Evolutionary conservation across 345 rosid genomes (phyloP).

Genomic region (Laguncularia racemosa): DNA sequence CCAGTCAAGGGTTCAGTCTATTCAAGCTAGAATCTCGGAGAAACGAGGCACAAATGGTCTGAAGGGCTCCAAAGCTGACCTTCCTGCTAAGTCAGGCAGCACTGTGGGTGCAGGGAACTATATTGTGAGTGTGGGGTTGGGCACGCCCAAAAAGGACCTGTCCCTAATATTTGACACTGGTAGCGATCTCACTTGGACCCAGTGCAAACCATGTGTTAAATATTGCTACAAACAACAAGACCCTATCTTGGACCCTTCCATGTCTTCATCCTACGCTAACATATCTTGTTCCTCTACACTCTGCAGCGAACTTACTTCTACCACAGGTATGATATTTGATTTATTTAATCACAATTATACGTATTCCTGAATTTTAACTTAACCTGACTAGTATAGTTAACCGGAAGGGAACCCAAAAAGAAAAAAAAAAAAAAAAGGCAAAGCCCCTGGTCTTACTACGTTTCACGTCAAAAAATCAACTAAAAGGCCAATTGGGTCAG

Average conservation of each 20-base stretch:
- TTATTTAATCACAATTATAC: background rate
- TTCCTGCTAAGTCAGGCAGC: slow-evolving; percentile 60
- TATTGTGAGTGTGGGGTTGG: slow-evolving; percentile 50
- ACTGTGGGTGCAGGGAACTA: slow-evolving; percentile 44
- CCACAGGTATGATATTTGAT: slow-evolving; percentile 29
- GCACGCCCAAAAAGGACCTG: slow-evolving; percentile 40
- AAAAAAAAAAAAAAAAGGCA: too few relatives aligned
- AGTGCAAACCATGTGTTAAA: slow-evolving; percentile 42
- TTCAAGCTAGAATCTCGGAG: slow-evolving; percentile 38
- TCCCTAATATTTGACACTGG: slow-evolving; percentile 62
- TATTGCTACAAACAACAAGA: slow-evolving; percentile 50
- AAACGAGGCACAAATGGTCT: slow-evolving; percentile 4
- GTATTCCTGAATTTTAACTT: too few relatives aligned
- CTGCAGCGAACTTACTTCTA: slow-evolving; percentile 43
- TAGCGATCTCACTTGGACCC: slow-evolving; percentile 69
- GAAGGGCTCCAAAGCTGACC: slow-evolving; percentile 10
- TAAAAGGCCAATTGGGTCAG: too few relatives aligned
- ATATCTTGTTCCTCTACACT: slow-evolving; percentile 39
- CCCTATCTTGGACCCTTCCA: slow-evolving; percentile 36
- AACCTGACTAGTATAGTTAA: too few relatives aligned
- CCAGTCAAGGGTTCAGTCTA: slow-evolving; percentile 50
- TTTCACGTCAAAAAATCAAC: too few relatives aligned
- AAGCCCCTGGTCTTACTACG: too few relatives aligned
- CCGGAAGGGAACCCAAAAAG: background rate
- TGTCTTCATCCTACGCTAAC: slow-evolving; percentile 51